Base-by-base conservation (phyloP, 2,329 filamentous ascomycete genomes). In the Chaetoscypha palmicola region DNA sequence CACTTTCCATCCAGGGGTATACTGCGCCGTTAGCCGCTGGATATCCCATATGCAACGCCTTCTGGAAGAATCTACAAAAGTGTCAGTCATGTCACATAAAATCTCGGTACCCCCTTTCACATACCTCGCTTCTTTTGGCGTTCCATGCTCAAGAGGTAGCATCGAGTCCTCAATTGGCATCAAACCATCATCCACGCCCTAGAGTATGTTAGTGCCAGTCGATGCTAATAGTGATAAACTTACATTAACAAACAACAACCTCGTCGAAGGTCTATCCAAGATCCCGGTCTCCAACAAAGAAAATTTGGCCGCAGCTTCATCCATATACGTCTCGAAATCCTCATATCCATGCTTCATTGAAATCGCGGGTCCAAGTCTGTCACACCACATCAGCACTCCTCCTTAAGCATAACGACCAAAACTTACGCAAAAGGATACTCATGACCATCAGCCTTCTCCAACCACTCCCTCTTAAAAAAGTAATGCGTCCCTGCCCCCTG, bases 161-260 rank as follows among this genome's bases (percentile, higher is more conserved):
- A 80, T 73, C 11, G 71, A 79, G 56, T 84, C 80, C 56, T 84
- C 80, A 45, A 84, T 80, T 0, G 80, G 80, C 69, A 82, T 81
- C 34, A 83, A 62, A 0, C 79, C 79, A 52, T 84, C 80, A 42
- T 71, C 66, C 3, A 72, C 76, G 7, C 80, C 79, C 70, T 81
- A 49, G 17, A 33, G 1, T 17, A 44, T 12, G 21, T 9, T 21
- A 24, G 10, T 32, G 42, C 4, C 3, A 31, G 7, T 21, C 16
- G n/a, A n/a, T n/a, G n/a, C 28, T 20, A 24, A 4, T 19, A n/a
- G 10, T 14, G 4, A 10, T 39, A 2, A 3, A 61, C 70, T 57
- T 58, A 76, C 76, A 57, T 81, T 82, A 41, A 84, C 66, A 44
- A 84, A 60, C 49, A 85, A 60, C 38, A 84, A 59, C 48, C 77